Evolutionary conservation across 495 filamentous ascomycete species (phyloP).

Genomic region (Penicillium bialowiezense): DNA sequence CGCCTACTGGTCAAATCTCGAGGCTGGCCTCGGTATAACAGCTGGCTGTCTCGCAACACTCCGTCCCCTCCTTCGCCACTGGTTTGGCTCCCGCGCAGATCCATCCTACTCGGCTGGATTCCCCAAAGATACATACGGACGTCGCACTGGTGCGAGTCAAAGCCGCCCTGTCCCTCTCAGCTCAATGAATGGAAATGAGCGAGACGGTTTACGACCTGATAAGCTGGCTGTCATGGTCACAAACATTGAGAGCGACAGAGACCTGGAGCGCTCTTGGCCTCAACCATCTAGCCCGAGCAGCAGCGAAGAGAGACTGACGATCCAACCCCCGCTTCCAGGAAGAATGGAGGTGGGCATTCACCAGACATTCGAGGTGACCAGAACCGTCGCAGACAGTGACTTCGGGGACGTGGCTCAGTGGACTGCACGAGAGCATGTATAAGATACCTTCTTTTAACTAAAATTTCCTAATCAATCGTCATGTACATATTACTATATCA

Average conservation of each 20-base stretch:
- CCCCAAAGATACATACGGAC: conserved; percentile 13
- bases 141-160: conserved; percentile 13
- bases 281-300: conserved; percentile 20
- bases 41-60: conserved; percentile 47
- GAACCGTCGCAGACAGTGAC: conserved; percentile 19
- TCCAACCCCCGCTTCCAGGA: conserved; percentile 3
- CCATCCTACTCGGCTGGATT: conserved; percentile 23
- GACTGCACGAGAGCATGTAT: conserved; percentile 29
- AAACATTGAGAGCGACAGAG: conserved; percentile 33
- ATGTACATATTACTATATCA: too few species aligned
- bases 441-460: not conserved
- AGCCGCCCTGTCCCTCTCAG: conserved; percentile 22
- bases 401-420: conserved; percentile 2
- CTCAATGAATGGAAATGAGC: conserved; percentile 24
- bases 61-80: conserved; percentile 43
- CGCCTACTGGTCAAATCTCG: conserved; percentile 44
- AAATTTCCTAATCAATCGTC: too few species aligned
- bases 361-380: conserved; percentile 37
- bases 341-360: conserved; percentile 33
- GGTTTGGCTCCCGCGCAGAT: conserved; percentile 26
- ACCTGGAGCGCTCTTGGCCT: conserved; percentile 19
- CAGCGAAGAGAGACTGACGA: conserved; percentile 37
- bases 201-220: conserved; percentile 30
- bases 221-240: conserved; percentile 39
- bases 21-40: conserved; percentile 43